Evolutionary conservation across 352 stramenopile genomes (phyloP), one percentile per base, ranked within the genome.

Genomic region (Globisporangium acanthophoron): DNA sequence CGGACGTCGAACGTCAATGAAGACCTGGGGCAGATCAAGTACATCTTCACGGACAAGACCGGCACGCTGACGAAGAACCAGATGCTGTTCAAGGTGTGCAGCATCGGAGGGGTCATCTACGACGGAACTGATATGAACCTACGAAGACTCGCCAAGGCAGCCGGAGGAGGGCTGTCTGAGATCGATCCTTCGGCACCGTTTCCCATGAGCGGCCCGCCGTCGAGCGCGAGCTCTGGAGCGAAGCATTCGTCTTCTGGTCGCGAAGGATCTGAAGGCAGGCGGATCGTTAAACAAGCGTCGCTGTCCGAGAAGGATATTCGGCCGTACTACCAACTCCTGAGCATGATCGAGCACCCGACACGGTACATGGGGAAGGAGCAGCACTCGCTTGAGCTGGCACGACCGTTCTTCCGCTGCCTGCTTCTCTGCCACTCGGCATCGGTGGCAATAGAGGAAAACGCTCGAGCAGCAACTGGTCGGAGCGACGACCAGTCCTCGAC

Each of bases 41-140:
- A 99, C 71, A 94, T 99, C 13, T 99, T 99, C 71, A 98, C 84
- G 18, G 97, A 99, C 69, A 99, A 99, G 69, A 99, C 97, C 1
- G 97, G 97, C 8, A 99, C 97, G 4, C 71, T 99, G 18, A 99
- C 97, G 2, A 96, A 96, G 54, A 99, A 99, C 65, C 88, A 99
- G 55, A 99, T 99, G 97, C 74, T 98, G 21, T 98, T 99, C 65
- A 95, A 96, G 60, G 78, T 92, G 11, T 97, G 93, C 62, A 92
- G 82, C 39, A 94, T 98, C 31, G 87, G 81, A 21, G 93, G 93
- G 13, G 79, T 92, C 31, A 90, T 96, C 47, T 98, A 96, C 52
- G 92, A 95, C 40, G 79, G 79, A 4, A 78, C 66, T 0, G 76
- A 62, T 21, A 92, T 92, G 82, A 73, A 72, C 18, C 63, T 90